Conservation (phyloP, 805 yeast genomes). For the Diddensiella transvaalensis region DNA sequence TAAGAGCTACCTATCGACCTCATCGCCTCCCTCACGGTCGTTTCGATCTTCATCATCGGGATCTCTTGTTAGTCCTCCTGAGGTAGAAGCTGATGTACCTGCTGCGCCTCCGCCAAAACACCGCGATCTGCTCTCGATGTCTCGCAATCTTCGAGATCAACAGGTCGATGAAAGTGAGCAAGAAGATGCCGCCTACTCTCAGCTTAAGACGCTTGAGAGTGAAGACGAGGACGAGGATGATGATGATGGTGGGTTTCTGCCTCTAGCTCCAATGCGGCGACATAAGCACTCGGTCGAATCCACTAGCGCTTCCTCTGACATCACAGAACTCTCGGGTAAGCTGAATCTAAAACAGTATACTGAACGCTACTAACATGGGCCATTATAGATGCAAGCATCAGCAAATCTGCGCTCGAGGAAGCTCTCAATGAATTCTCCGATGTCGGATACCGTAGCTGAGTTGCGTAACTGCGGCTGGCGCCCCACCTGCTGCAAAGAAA, state of each 20-base stretch:
- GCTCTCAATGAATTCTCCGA: slow-evolving; percentile 27
- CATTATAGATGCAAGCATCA: slow-evolving; percentile 28
- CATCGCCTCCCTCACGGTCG: neutral
- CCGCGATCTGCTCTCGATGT: slow-evolving; percentile 1
- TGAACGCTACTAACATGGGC: neutral
- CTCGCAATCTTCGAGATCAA: neutral
- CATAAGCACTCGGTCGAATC: too few species aligned
- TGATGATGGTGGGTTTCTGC: slow-evolving; percentile 15
- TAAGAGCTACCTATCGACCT: neutral
- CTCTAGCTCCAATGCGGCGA: too few species aligned
- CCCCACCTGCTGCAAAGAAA: too few species aligned
- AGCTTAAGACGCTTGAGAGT: neutral
- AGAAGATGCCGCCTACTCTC: neutral
- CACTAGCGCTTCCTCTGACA: slow-evolving; percentile 8
- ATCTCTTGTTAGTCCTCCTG: neutral
- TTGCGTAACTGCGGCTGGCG: too few species aligned
- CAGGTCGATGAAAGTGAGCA: neutral
- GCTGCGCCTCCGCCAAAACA: neutral
- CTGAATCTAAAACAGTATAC: neutral
- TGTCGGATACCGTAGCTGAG: neutral
- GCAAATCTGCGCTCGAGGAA: slow-evolving; percentile 35
- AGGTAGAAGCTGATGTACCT: neutral
- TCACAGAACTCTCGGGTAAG: slow-evolving; percentile 14
- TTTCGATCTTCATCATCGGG: neutral
- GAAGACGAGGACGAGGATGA: slow-evolving; percentile 10